phyloP scores from a whole-genome alignment of 2,329 filamentous ascomycete species.

The Curvularia verruculosa region DNA sequence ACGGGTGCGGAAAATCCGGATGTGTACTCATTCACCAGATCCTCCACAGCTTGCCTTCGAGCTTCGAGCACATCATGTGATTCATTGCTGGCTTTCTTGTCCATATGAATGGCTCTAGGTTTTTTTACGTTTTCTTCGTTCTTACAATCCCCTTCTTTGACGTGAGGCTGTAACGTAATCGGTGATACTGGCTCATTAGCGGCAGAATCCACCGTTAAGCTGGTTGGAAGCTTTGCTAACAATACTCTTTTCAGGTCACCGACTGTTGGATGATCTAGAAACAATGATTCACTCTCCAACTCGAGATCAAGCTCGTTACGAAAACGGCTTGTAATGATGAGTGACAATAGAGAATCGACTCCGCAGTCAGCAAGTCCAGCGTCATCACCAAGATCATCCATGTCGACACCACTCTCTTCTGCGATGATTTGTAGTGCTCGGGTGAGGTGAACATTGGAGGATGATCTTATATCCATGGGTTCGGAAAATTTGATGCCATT shows the following conservation, averaged over 20 bases:
- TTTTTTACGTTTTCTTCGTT: not conserved
- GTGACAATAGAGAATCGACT: conserved; percentile 44
- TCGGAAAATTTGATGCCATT: not conserved
- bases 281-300: conserved; percentile 6
- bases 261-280: conserved; percentile 59
- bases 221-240: conserved; percentile 41
- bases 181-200: not conserved
- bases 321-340: conserved; percentile 25
- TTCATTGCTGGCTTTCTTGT: not conserved
- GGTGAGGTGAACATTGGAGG: conserved; percentile 17
- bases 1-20: not conserved
- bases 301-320: conserved; percentile 24
- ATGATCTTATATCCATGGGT: not conserved
- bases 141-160: not conserved
- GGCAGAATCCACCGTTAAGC: not conserved
- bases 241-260: conserved; percentile 63
- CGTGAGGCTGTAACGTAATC: not conserved
- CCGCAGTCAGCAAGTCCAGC: conserved; percentile 39
- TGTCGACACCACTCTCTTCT: conserved; percentile 20
- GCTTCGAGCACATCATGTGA: not conserved
- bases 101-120: no score
- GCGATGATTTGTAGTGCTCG: conserved; percentile 16
- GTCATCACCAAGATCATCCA: conserved; percentile 23
- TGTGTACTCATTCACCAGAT: not conserved
- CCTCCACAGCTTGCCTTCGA: not conserved